Conservation (phyloP, 345 rosid genomes). For the Acer negundo region DNA sequence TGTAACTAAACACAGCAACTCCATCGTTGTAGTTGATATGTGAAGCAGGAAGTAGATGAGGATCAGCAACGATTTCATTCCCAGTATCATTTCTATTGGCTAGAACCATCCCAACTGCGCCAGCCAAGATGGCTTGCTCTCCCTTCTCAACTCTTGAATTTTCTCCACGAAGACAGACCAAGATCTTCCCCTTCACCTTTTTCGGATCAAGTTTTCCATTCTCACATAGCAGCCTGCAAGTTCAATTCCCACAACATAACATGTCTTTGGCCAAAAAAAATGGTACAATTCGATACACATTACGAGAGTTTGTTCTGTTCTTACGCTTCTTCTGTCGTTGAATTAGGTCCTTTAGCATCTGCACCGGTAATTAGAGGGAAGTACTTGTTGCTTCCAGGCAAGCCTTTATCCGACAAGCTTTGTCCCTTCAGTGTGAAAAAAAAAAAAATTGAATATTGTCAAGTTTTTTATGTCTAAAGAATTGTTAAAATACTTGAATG, state of each 20-base stretch:
- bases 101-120: constrained; percentile 84
- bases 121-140: constrained; percentile 53
- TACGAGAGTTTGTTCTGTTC: constrained; percentile 16
- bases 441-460: not conserved
- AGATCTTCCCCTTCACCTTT: constrained; percentile 66
- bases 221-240: constrained; percentile 56
- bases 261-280: not conserved
- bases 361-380: constrained; percentile 62
- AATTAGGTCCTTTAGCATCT: constrained; percentile 53
- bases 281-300: not conserved
- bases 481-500: no score
- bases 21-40: constrained; percentile 59
- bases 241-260: not conserved
- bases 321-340: constrained; percentile 58
- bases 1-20: constrained; percentile 43
- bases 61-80: constrained; percentile 51
- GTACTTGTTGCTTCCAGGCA: constrained; percentile 42
- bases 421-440: constrained; percentile 55
- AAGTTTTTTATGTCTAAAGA: not conserved
- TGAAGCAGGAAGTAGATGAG: constrained; percentile 75
- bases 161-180: constrained; percentile 68
- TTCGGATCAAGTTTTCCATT: constrained; percentile 59
- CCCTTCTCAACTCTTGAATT: constrained; percentile 64
- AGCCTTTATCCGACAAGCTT: constrained; percentile 55
- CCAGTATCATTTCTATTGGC: constrained; percentile 45